phyloP scores from a whole-genome alignment of 1,284 basidiomycete genomes.

The Ceratobasidium sp. region DNA sequence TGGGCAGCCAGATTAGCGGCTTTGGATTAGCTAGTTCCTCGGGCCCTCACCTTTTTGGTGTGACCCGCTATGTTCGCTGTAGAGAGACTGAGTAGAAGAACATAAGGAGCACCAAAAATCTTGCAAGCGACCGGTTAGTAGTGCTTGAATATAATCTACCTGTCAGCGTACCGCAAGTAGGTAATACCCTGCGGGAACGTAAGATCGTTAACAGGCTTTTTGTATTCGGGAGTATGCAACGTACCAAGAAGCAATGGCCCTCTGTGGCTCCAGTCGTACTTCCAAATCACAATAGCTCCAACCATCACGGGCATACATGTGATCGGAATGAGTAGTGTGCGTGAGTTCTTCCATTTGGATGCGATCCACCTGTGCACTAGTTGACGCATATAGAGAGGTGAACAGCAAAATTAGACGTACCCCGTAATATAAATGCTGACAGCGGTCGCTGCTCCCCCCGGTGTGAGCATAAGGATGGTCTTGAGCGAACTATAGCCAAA shows the following conservation, averaged over 20 bases:
- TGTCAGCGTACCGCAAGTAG: slow-evolving; percentile 41
- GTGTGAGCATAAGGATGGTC: slow-evolving; percentile 53
- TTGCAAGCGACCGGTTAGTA: slow-evolving; percentile 21
- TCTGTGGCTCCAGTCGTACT: slow-evolving; percentile 51
- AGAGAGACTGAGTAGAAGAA: slow-evolving; percentile 53
- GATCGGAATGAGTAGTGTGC: slow-evolving; percentile 52
- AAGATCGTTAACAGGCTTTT: background rate
- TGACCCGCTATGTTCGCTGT: slow-evolving; percentile 54
- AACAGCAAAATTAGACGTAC: slow-evolving; percentile 39
- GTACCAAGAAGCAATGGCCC: slow-evolving; percentile 53
- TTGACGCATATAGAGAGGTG: background rate
- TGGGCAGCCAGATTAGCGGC: slow-evolving; percentile 47
- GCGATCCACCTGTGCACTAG: slow-evolving; percentile 13
- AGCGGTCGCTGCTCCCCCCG: slow-evolving; percentile 53
- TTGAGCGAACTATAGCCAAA: slow-evolving; percentile 55
- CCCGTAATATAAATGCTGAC: slow-evolving; percentile 54
- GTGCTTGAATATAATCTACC: slow-evolving; percentile 16
- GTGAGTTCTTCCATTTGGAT: slow-evolving; percentile 48
- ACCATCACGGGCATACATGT: slow-evolving; percentile 56
- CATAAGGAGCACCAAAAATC: slow-evolving; percentile 57
- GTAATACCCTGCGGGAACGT: slow-evolving; percentile 49
- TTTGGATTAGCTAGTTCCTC: slow-evolving; percentile 51
- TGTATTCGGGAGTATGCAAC: no score
- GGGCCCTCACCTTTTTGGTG: slow-evolving; percentile 52
- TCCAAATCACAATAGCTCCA: slow-evolving; percentile 56